A percentile compares a stretch with the other conserved stretches of the same genome.
Evolutionary conservation across 1,284 basidiomycete genomes (phyloP).

Genomic region (Cryptococcus hybrid): DNA sequence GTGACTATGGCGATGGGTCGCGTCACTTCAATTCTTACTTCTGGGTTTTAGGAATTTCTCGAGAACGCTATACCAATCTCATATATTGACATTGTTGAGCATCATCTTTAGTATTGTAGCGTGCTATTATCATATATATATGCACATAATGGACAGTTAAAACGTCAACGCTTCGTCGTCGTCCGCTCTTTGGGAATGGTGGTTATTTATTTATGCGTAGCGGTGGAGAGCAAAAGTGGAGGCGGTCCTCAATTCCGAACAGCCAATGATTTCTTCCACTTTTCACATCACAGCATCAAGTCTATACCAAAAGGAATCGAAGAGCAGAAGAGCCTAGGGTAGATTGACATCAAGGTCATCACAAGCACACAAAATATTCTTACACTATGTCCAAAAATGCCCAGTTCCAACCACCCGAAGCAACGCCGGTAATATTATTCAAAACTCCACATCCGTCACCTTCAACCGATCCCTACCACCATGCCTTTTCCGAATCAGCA

Average conservation of each 20-base stretch:
- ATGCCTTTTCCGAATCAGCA: not conserved
- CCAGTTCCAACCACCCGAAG: too few relatives aligned
- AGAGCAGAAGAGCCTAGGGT: too few relatives aligned
- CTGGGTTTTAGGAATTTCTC: not conserved
- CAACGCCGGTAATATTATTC: constrained; percentile 15
- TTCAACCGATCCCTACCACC: not conserved
- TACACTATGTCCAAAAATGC: too few relatives aligned
- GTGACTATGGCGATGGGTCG: not conserved
- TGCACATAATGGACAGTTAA: not conserved
- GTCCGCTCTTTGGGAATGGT: too few relatives aligned
- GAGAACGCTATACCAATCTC: not conserved
- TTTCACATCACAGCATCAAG: too few relatives aligned
- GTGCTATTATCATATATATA: not conserved
- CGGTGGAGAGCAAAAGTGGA: not conserved
- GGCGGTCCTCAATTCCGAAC: not conserved
- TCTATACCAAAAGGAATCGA: too few relatives aligned
- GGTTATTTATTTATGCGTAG: not conserved
- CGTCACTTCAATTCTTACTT: not conserved
- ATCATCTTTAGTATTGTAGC: constrained; percentile 1
- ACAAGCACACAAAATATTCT: too few relatives aligned
- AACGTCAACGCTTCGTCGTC: too few relatives aligned
- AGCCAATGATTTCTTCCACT: too few relatives aligned
- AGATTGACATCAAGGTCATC: too few relatives aligned
- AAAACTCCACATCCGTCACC: constrained; percentile 12
- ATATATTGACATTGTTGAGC: constrained; percentile 2